These are phyloP conservation scores for Cryphonectria japonica DNA, from an alignment of 2,329 filamentous ascomycete genomes.

Conservation along the genomic window DNA sequence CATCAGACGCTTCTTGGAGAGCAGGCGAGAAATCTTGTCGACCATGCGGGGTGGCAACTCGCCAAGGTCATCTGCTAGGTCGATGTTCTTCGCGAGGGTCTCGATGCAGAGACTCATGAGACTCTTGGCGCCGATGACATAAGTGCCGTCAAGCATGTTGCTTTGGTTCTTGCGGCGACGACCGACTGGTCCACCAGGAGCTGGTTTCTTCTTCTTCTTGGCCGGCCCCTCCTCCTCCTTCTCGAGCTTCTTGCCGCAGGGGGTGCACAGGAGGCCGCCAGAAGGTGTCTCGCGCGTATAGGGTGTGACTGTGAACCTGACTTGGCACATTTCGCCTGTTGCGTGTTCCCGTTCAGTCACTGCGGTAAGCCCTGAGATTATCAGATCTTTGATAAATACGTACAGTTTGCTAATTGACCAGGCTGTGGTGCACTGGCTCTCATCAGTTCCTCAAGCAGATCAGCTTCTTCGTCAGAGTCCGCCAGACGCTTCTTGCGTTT, in stretches of 20 bases:
- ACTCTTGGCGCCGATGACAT: conserved; percentile 67
- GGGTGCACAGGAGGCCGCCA: conserved; percentile 83
- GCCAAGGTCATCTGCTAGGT: conserved; percentile 65
- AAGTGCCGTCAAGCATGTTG: conserved; percentile 78
- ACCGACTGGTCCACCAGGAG: conserved; percentile 57
- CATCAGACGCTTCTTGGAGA: conserved; percentile 64
- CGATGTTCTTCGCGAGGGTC: conserved; percentile 64
- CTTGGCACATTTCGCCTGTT: conserved; percentile 68
- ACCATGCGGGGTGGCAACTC: conserved; percentile 59
- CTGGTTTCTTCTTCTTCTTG: conserved; percentile 59
- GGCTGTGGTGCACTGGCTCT: conserved; percentile 62
- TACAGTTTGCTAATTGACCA: conserved; percentile 85
- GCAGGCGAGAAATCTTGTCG: conserved; percentile 62
- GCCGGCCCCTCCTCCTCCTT: conserved; percentile 66
- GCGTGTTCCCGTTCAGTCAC: neutral
- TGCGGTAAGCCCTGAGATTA: neutral
- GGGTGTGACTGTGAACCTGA: conserved; percentile 89
- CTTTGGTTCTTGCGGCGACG: conserved; percentile 79
- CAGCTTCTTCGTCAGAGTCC: conserved; percentile 53
- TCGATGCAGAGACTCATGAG: conserved; percentile 68
- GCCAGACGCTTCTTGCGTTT: conserved; percentile 49
- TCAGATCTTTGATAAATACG: neutral
- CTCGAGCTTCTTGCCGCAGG: conserved; percentile 76
- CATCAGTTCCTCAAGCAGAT: conserved; percentile 54
- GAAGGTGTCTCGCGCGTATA: conserved; percentile 82